A percentile compares a stretch with the other conserved stretches of the same genome.
phyloP scores from a whole-genome alignment of 2,329 filamentous ascomycete genomes.

The Botrytis porri region DNA sequence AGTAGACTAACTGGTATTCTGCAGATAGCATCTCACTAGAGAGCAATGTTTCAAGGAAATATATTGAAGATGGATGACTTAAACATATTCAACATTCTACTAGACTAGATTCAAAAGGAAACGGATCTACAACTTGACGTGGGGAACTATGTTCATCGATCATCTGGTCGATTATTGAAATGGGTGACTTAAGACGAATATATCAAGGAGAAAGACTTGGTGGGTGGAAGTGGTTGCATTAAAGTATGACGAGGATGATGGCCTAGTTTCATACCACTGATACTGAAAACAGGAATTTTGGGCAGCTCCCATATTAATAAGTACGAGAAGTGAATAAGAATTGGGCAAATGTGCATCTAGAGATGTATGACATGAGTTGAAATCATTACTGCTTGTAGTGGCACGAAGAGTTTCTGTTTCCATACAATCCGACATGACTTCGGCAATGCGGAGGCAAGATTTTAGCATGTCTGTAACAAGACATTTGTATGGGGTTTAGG shows the following conservation, averaged over 20 bases:
- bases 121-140: not conserved
- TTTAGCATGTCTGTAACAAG: not conserved
- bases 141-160: not conserved
- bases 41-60: not conserved
- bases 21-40: not conserved
- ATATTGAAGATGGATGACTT: not conserved
- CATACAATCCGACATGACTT: not conserved
- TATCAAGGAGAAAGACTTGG: not conserved
- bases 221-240: not conserved
- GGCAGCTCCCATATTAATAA: not conserved
- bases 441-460: not conserved
- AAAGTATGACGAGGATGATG: not conserved
- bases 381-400: not conserved
- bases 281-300: not conserved
- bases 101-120: not conserved
- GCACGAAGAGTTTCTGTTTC: not conserved
- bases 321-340: not conserved
- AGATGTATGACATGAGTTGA: not conserved
- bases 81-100: not conserved
- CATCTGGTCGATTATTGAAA: not conserved
- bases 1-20: not conserved
- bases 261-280: not conserved
- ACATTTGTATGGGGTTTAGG: not conserved
- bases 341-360: not conserved
- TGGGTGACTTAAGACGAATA: not conserved